Conservation (phyloP, 345 rosid species). For the Luvunga scandens region DNA sequence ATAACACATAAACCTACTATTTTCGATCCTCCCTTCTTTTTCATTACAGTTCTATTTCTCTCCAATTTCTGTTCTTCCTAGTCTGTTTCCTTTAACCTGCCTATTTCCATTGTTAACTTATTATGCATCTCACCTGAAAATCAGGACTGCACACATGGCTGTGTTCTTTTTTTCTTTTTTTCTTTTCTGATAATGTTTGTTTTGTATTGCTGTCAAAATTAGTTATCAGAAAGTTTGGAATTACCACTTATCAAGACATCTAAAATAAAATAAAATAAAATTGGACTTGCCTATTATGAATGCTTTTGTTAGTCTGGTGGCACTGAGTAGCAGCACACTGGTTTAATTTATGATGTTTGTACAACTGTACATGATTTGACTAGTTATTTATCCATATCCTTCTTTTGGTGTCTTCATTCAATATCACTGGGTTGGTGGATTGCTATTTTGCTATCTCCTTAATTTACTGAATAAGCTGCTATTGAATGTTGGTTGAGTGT, state of each 20-base stretch:
- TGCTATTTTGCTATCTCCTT: background rate
- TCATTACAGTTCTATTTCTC: background rate
- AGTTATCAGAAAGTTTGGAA: background rate
- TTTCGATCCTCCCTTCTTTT: background rate
- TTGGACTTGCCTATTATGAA: background rate
- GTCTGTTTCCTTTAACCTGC: background rate
- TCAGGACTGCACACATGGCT: background rate
- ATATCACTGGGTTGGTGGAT: background rate
- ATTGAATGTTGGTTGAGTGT: constrained; percentile 14
- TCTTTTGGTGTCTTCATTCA: background rate
- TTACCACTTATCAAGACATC: background rate
- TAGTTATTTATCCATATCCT: background rate
- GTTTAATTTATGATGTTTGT: background rate
- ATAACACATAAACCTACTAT: background rate
- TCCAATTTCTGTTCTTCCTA: background rate
- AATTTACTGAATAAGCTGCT: background rate
- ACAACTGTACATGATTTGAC: background rate
- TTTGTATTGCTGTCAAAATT: background rate
- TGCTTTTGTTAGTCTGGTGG: background rate
- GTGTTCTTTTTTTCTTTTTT: background rate
- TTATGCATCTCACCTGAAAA: background rate
- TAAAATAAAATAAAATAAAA: background rate
- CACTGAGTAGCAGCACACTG: background rate
- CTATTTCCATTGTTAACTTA: background rate
- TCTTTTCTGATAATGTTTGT: background rate